Conservation (phyloP, 768 basidiomycete species). For the Phlebiopsis flavidoalba region DNA sequence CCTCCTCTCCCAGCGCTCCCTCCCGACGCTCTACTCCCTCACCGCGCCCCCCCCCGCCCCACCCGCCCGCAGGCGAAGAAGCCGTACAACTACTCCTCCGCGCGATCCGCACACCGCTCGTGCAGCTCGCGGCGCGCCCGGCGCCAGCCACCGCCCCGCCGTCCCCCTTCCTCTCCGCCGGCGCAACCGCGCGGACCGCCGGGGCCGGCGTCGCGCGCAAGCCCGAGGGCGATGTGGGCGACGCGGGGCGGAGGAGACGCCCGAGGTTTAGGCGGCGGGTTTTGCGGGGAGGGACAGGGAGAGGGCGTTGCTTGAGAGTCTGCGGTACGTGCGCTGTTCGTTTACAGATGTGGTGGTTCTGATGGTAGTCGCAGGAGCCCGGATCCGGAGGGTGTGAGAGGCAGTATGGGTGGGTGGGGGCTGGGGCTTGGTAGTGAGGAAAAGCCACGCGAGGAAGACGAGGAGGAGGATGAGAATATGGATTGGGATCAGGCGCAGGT, state of each 20-base stretch:
- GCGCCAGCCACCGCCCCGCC: constrained; percentile 12
- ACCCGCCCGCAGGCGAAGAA: constrained; percentile 59
- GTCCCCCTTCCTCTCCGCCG: constrained; percentile 67
- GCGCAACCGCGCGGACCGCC: constrained; percentile 67
- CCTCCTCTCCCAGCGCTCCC: constrained; percentile 64
- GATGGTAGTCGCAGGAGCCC: constrained; percentile 39
- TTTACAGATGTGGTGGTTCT: constrained; percentile 11
- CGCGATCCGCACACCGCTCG: constrained; percentile 48
- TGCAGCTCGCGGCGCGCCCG: constrained; percentile 5
- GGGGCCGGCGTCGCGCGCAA: constrained; percentile 70
- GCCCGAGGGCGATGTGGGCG: constrained; percentile 4
- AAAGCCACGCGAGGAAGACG: constrained; percentile 39
- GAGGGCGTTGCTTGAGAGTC: constrained; percentile 51
- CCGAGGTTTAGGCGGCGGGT: constrained; percentile 34
- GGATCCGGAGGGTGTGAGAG: constrained; percentile 39
- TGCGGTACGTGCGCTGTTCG: constrained; percentile 30
- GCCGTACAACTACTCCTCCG: constrained; percentile 65
- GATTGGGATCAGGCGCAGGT: constrained; percentile 75
- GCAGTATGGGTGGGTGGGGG: constrained; percentile 72
- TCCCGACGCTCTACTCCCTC: constrained; percentile 53
- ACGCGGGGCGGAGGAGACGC: constrained; percentile 41
- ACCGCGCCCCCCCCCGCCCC: constrained; percentile 45
- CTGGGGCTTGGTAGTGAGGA: constrained; percentile 53
- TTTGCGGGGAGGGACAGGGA: constrained; percentile 41
- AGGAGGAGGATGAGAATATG: constrained; percentile 51